Conservation (phyloP, 345 rosid species). For the Citrus australasica region DNA sequence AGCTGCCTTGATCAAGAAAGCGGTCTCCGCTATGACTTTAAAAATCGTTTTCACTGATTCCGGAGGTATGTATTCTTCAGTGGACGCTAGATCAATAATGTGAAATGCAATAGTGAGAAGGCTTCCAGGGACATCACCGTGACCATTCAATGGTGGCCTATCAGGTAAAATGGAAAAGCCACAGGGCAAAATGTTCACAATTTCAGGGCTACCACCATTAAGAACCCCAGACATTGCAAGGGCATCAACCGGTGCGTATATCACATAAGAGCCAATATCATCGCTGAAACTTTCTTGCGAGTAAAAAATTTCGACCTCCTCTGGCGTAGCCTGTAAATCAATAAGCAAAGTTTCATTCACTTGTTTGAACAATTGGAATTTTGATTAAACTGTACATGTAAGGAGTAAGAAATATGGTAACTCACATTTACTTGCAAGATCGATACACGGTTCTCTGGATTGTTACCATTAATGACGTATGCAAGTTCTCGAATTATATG, state of each 20-base stretch:
- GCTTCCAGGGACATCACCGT: conserved; percentile 16
- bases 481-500: conserved; percentile 21
- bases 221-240: conserved; percentile 17
- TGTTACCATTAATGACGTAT: conserved; percentile 18
- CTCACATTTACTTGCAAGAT: conserved; percentile 34
- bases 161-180: conserved; percentile 47
- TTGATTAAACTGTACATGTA: too few relatives aligned
- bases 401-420: neutral
- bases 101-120: conserved; percentile 33
- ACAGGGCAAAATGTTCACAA: conserved; percentile 25
- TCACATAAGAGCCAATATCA: conserved; percentile 25
- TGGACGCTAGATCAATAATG: conserved; percentile 15
- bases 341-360: neutral
- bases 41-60: neutral
- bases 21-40: conserved; percentile 11
- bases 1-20: conserved; percentile 9
- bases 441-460: conserved; percentile 27
- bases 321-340: conserved; percentile 17
- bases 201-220: conserved; percentile 29
- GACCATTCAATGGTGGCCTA: neutral
- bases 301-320: conserved; percentile 13
- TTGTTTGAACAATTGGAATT: neutral
- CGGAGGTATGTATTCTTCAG: neutral
- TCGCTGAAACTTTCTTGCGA: conserved; percentile 38
- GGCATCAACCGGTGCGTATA: conserved; percentile 37